phyloP scores from a whole-genome alignment of 208 protist species.

The Leishmania amazonensis region DNA sequence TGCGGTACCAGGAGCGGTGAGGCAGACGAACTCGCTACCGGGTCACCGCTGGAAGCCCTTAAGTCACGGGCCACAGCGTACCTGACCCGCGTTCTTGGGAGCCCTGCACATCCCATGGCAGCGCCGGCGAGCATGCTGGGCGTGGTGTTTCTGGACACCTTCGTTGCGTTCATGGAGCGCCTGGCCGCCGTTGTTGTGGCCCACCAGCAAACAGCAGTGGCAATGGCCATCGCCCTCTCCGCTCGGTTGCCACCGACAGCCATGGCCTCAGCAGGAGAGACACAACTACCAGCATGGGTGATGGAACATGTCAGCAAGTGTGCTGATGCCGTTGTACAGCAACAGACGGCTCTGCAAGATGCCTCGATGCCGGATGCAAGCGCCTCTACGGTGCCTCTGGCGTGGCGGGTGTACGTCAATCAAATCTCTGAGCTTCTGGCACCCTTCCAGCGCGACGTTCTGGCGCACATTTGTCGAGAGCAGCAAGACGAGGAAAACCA shows the following conservation, averaged over 20 bases:
- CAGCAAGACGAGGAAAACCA: not conserved
- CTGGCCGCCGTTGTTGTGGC: conserved; percentile 2
- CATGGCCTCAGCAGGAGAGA: not conserved
- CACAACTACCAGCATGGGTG: conserved; percentile 3
- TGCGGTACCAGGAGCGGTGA: not conserved
- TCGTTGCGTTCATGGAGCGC: conserved; percentile 23
- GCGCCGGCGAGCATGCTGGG: too few relatives aligned
- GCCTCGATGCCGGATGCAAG: not conserved
- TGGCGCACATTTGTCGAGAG: not conserved
- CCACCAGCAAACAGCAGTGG: conserved; percentile 8
- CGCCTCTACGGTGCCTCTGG: conserved; percentile 3
- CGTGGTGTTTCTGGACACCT: conserved; percentile 18
- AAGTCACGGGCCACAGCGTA: conserved; percentile 11
- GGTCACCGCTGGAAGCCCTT: conserved; percentile 6
- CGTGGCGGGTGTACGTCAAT: conserved; percentile 1
- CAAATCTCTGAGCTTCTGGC: conserved; percentile 6
- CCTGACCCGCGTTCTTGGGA: not conserved
- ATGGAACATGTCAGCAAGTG: conserved; percentile 1
- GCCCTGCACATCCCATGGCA: not conserved
- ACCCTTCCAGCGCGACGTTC: conserved; percentile 4
- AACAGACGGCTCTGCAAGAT: not conserved
- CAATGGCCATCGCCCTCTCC: conserved; percentile 22
- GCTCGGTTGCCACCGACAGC: conserved; percentile 7
- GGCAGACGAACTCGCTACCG: not conserved
- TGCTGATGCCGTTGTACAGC: not conserved